Evolutionary conservation across 2,329 filamentous ascomycete species (phyloP), one percentile per base, ranked within the genome.

Genomic region (Fusarium sp.): DNA sequence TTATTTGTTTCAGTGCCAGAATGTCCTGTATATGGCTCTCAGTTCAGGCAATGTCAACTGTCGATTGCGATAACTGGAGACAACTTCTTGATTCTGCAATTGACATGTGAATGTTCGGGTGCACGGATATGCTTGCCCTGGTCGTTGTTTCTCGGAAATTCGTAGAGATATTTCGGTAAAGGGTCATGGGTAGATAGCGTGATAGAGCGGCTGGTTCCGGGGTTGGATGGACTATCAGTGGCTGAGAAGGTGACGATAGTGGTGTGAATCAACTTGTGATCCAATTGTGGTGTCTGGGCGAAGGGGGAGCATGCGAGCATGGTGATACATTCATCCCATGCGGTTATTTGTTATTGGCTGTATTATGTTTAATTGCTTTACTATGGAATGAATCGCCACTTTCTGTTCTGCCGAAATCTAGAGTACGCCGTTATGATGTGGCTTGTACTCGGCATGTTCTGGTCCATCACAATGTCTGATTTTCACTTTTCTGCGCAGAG

Each of bases 181-280:
- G 33, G 66, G 42, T 45, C 43, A 40, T 67, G 46, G 21, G 38
- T 38, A 46, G 34, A 28, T 69, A 56, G 42, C 52, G 43, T 67
- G 67, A 60, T 52, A 40, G 26, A 58, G 26, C 54, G 46, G 51
- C 51, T 63, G 57, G 57, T 49, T 52, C 46, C 28, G 31, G 51
- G 50, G 22, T 46, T 21, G 33, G 33, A 51, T 56, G 53, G 45
- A 51, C 43, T 39, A 28, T 36, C 22, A 49, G 40, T 49, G 38
- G 50, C 40, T 34, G 51, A 55, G 49, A 36, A 45, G 33, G 36
- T 50, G 53, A 55, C 17, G 40, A 50, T 50, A 55, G 57, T 70
- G 67, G 57, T 64, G 62, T 60, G 58, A 68, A 68, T 47, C 43
- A 64, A 60, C 62, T 65, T 54, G 58, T 70, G 63, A 68, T 68